Evolutionary conservation across 345 rosid genomes (phyloP).

Genomic region (Acer saccharum): DNA sequence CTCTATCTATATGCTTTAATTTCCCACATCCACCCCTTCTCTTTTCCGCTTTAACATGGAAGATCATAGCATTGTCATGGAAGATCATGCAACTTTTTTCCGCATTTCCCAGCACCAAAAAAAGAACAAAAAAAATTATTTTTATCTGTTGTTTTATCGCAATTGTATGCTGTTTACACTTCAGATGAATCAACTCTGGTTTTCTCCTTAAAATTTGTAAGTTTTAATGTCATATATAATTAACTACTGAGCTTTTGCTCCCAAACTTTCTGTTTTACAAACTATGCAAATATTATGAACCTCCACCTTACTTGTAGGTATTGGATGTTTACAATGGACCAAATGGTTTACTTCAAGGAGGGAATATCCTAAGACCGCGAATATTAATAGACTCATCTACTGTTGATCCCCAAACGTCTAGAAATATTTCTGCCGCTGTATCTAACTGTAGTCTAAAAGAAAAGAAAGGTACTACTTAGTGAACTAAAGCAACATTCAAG

Average conservation of each 20-base stretch:
- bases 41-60: background rate
- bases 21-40: background rate
- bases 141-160: background rate
- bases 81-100: background rate
- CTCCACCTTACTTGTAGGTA: slow-evolving; percentile 50
- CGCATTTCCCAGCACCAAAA: background rate
- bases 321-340: slow-evolving; percentile 79
- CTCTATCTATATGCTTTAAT: background rate
- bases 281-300: background rate
- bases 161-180: background rate
- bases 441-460: slow-evolving; percentile 59
- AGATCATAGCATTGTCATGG: background rate
- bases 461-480: slow-evolving; percentile 51
- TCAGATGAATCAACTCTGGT: background rate
- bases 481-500: slow-evolving; percentile 4
- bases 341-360: slow-evolving; percentile 71
- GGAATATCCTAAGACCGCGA: slow-evolving; percentile 55
- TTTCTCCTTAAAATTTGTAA: background rate
- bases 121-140: background rate
- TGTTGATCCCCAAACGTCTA: slow-evolving; percentile 85
- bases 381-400: slow-evolving; percentile 90
- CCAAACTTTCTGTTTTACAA: slow-evolving; percentile 1
- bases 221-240: background rate
- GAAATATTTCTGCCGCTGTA: slow-evolving; percentile 61
- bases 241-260: background rate